Evolutionary conservation across 257 asterid genomes (phyloP), one percentile per base, ranked within the genome.

Genomic region (Nicotiana obtusifolia): DNA sequence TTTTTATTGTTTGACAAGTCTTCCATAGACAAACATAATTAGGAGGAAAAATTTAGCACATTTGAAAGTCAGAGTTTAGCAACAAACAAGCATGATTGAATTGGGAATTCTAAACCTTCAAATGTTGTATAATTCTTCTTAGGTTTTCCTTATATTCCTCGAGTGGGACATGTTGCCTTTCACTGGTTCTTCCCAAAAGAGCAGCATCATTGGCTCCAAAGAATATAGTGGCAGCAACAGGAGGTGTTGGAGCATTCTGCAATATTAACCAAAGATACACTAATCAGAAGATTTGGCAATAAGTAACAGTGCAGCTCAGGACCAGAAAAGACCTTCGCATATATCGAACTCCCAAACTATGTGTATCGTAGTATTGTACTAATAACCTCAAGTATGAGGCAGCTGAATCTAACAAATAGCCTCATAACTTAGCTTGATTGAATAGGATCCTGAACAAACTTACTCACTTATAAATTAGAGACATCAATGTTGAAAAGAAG

Each of bases 181-280:
- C 92, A 67, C 97, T 91, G 20, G 94, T 90, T 82, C 97, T 91
- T 54, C 88, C 91, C 52, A 85, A 78, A 26, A 88, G 91, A 59
- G 98, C 98, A 47, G 99, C 98, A 78, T 92, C 99, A 82, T 92
- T 95, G 83, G 97, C 98, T 83, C 99, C 98, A 54, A 95, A 95
- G 80, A 94, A 94, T 77, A 95, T 83, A 67, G 97, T 94, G 64
- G 86, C 90, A 80, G 92, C 97, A 52, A 82, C 81, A 71, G 95
- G 98, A 83, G 93, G 92, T 22, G 85, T 76, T 68, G 69, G 84
- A 78, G 90, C 84, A 81, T 80, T 97, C 98, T 91, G 88, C 56
- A 76, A 64, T n/a, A 65, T 60, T 20, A 15, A 41, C 49, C 14
- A 31, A 10, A 41, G 10, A 8, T 24, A 80, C 10, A 71, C 56